These are phyloP conservation scores for Saccharomyces hybrid DNA, from an alignment of 1,139 yeast genomes.

Conservation along the genomic window DNA sequence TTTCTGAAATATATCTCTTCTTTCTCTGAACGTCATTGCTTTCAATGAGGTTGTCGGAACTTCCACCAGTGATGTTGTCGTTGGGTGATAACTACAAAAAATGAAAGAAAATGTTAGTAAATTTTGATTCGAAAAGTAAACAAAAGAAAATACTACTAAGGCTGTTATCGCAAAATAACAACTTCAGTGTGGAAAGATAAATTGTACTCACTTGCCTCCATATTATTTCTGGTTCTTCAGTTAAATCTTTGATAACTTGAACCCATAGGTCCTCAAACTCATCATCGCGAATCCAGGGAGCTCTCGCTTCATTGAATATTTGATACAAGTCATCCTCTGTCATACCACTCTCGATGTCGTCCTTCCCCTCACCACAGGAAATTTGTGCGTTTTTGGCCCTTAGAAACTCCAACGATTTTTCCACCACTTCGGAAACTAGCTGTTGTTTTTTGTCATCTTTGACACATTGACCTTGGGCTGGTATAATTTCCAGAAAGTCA, in stretches of 20 bases:
- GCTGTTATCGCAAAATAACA: background rate
- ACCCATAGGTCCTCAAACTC: constrained; percentile 82
- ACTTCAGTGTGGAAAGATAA: constrained; percentile 6
- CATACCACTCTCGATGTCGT: constrained; percentile 43
- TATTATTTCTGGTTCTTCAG: constrained; percentile 67
- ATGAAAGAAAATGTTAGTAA: constrained; percentile 24
- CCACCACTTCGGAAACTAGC: constrained; percentile 57
- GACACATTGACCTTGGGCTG: constrained; percentile 59
- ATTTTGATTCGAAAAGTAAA: background rate
- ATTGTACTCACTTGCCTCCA: constrained; percentile 67
- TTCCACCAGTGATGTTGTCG: constrained; percentile 23
- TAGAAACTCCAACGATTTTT: constrained; percentile 59
- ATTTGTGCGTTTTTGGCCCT: constrained; percentile 60
- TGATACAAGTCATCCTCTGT: constrained; percentile 46
- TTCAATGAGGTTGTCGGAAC: constrained; percentile 27
- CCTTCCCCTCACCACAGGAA: constrained; percentile 47
- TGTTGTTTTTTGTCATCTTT: constrained; percentile 71
- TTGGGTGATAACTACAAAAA: constrained; percentile 28
- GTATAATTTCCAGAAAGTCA: constrained; percentile 48
- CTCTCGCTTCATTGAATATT: constrained; percentile 48
- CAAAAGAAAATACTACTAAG: background rate
- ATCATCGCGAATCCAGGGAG: constrained; percentile 49
- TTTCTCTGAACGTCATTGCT: constrained; percentile 34
- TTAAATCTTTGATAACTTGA: constrained; percentile 55
- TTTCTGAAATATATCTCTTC: constrained; percentile 33